These are phyloP conservation scores for Mimosa pudica DNA, from an alignment of 306 rosid species.

Conservation along the genomic window DNA sequence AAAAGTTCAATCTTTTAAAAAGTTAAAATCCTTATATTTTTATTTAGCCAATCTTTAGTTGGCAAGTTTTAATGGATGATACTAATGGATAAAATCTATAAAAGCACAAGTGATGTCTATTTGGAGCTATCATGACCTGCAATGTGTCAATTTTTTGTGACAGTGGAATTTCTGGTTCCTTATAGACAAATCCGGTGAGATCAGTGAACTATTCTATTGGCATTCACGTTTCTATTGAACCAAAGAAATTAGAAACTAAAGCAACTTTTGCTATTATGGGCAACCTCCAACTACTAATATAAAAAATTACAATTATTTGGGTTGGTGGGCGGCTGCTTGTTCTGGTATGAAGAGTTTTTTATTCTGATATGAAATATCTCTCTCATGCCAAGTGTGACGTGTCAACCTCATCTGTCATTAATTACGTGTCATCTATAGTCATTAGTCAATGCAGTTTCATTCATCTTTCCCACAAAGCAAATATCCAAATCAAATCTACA, in stretches of 20 bases:
- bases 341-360: neutral
- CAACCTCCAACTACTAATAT: constrained; percentile 46
- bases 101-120: constrained; percentile 2
- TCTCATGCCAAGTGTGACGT: neutral
- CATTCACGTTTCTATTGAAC: constrained; percentile 19
- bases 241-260: neutral
- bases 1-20: neutral
- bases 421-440: neutral
- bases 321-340: constrained; percentile 42
- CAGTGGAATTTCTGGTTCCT: constrained; percentile 10
- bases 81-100: neutral
- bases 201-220: constrained; percentile 34
- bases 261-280: constrained; percentile 26
- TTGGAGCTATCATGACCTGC: constrained; percentile 36
- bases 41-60: constrained; percentile 32
- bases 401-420: constrained; percentile 2
- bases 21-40: neutral
- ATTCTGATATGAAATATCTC: neutral
- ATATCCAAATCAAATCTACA: neutral
- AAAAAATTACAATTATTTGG: constrained; percentile 41
- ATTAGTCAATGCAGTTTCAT: neutral
- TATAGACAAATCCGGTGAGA: neutral
- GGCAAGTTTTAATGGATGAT: neutral
- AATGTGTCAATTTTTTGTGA: constrained; percentile 26
- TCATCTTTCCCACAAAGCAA: neutral